These are phyloP conservation scores for Novakomyces olei DNA, from an alignment of 805 yeast species.

Conservation along the genomic window DNA sequence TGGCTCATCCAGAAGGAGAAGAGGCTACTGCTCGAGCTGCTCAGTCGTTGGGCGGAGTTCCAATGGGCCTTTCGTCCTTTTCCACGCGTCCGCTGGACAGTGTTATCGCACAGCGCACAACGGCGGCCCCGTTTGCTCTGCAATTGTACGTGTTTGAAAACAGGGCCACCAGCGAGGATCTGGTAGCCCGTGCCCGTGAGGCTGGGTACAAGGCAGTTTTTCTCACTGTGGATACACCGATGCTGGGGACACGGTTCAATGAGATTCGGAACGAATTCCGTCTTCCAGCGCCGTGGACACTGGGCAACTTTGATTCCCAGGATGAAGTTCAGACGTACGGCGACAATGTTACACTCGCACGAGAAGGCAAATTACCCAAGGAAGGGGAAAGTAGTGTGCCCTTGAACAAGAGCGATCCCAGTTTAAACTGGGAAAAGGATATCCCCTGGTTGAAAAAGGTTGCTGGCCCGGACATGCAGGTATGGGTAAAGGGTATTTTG, in stretches of 20 bases:
- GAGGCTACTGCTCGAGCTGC: conserved; percentile 14
- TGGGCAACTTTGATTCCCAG: conserved; percentile 12
- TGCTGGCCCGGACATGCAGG: conserved; percentile 25
- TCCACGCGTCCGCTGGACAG: conserved; percentile 9
- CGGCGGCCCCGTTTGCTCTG: conserved; percentile 7
- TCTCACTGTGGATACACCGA: conserved; percentile 35
- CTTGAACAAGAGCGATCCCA: conserved; percentile 8
- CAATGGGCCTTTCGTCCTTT: conserved; percentile 12
- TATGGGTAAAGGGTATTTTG: conserved; percentile 42
- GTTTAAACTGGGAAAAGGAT: conserved; percentile 9
- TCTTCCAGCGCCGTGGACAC: conserved; percentile 11
- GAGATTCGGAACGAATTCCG: conserved; percentile 17
- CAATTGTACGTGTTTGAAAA: conserved; percentile 13
- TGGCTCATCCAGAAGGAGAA: conserved; percentile 15
- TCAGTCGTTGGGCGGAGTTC: conserved; percentile 8
- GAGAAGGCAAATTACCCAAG: not conserved
- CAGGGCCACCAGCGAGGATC: conserved; percentile 9
- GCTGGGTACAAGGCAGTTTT: conserved; percentile 23
- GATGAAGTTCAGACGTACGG: not conserved
- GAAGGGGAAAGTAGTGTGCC: not conserved
- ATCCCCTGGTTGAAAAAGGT: conserved; percentile 13
- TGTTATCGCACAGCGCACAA: conserved; percentile 4
- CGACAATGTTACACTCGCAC: not conserved
- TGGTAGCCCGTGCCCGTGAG: conserved; percentile 11
- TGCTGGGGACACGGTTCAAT: conserved; percentile 31